Evolutionary conservation across 768 basidiomycete species (phyloP), one percentile per base, ranked within the genome.

Genomic region (Melanogaster broomeanus): DNA sequence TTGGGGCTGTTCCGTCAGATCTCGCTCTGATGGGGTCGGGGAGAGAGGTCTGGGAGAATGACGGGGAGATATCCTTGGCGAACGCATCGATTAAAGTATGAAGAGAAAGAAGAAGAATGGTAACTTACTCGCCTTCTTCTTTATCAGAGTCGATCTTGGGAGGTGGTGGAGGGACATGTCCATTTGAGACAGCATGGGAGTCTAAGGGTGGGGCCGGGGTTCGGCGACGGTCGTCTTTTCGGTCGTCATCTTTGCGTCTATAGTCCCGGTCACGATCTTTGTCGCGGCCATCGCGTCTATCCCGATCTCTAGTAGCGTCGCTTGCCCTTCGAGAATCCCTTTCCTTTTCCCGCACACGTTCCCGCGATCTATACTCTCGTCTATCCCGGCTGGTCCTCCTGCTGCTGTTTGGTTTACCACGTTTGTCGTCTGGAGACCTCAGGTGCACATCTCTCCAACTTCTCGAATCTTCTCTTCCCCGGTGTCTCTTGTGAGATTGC

Each of bases 101-200:
- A 48, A 46, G 40, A 8, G 33, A 35, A 37, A 56, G 44, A 40
- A 31, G 42, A 37, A 49, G 45, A 55, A 45, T 42, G 21, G 10
- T 39, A 34, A 93, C 93, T 88, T 72, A 95, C 92, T 96, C 93
- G 77, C 90, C 93, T 78, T 95, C 93, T 74, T 93, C 90, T 66
- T 72, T 87, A 58, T 91, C 90, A 12, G 82, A 81, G 46, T 80
- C 79, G 12, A 68, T 58, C 42, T 52, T 64, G 5, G 53, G 53
- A 7, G 51, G 64, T 11, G 34, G 37, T 0, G 47, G 50, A 38
- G 55, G 51, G 37, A 39, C 58, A 47, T 52, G 61, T 30, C 72
- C 65, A 39, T 67, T 61, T 19, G 59, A 40, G 42, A 39, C 28
- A 24, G 51, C 28, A 19, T 45, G 53, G 25, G 56, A 52, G 37